Evolutionary conservation across 495 filamentous ascomycete genomes (phyloP).

Genomic region (Glonium stellatum): DNA sequence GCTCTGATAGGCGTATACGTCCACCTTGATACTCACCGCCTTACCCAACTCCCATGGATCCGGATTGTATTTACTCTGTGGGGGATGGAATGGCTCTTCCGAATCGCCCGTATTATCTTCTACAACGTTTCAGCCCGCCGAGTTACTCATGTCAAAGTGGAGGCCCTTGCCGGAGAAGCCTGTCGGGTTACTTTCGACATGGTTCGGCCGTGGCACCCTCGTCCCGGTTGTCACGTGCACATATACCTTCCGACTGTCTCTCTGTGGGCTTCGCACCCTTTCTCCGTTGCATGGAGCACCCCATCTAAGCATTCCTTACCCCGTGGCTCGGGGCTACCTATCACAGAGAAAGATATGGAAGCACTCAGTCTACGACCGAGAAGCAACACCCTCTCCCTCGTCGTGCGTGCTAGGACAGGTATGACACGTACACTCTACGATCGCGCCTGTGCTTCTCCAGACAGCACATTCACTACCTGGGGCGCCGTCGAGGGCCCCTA

Average conservation of each 20-base stretch:
- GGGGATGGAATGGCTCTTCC: slow-evolving; percentile 30
- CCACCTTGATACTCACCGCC: slow-evolving; percentile 43
- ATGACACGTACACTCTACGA: slow-evolving; percentile 48
- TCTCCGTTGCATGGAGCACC: slow-evolving; percentile 49
- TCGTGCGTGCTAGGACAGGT: slow-evolving; percentile 50
- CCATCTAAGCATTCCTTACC: slow-evolving; percentile 18
- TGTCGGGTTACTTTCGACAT: slow-evolving; percentile 47
- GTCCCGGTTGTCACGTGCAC: slow-evolving; percentile 51
- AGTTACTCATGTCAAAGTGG: slow-evolving; percentile 44
- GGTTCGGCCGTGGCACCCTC: slow-evolving; percentile 44
- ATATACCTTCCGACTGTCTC: slow-evolving; percentile 48
- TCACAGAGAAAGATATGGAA: slow-evolving; percentile 31
- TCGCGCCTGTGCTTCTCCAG: slow-evolving; percentile 38
- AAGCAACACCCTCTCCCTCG: slow-evolving; percentile 43
- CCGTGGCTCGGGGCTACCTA: slow-evolving; percentile 13
- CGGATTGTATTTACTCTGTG: slow-evolving; percentile 32
- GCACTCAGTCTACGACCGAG: slow-evolving; percentile 37
- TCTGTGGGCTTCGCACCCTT: slow-evolving; percentile 51
- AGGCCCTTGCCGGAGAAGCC: slow-evolving; percentile 46
- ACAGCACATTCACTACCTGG: slow-evolving; percentile 40
- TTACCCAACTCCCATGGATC: slow-evolving; percentile 37
- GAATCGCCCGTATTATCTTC: slow-evolving; percentile 29
- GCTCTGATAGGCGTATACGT: slow-evolving; percentile 49
- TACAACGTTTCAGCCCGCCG: slow-evolving; percentile 30
- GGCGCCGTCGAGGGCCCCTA: slow-evolving; percentile 53